Evolutionary conservation across 495 filamentous ascomycete genomes (phyloP).

Genomic region (Darksidea phi): DNA sequence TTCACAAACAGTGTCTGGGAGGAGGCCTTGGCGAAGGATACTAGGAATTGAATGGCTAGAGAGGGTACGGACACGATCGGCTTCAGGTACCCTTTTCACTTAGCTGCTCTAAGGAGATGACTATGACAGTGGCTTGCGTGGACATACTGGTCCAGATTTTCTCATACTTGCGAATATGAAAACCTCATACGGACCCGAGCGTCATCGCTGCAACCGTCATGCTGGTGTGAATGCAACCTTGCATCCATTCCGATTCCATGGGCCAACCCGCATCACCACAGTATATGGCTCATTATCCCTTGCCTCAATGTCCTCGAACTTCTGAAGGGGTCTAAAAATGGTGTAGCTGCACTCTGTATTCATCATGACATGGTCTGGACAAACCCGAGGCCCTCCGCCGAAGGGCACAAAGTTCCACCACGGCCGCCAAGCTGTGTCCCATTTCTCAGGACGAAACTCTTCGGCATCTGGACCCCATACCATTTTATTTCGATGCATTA

Average conservation of each 20-base stretch:
- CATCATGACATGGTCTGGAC: not conserved
- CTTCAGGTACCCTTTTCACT: too few relatives aligned
- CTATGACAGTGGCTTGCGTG: too few relatives aligned
- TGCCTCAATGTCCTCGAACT: not conserved
- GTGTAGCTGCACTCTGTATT: not conserved
- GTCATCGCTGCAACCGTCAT: too few relatives aligned
- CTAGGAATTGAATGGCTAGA: not conserved
- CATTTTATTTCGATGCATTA: not conserved
- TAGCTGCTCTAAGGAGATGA: too few relatives aligned
- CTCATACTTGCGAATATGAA: too few relatives aligned
- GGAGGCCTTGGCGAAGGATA: not conserved
- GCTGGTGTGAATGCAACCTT: too few relatives aligned
- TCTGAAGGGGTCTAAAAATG: not conserved
- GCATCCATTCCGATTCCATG: not conserved
- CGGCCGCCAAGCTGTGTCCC: not conserved
- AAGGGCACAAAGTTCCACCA: slow-evolving; percentile 1
- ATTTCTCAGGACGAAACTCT: not conserved
- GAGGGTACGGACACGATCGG: too few relatives aligned
- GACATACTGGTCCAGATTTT: too few relatives aligned
- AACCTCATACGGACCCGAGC: too few relatives aligned
- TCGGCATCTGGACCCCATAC: slow-evolving; percentile 1
- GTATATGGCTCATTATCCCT: not conserved
- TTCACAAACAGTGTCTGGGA: not conserved
- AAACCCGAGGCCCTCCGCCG: not conserved
- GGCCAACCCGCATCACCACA: not conserved